Evolutionary conservation across 2,329 filamentous ascomycete species (phyloP), one percentile per base, ranked within the genome.

Genomic region (Parastagonospora nodorum): DNA sequence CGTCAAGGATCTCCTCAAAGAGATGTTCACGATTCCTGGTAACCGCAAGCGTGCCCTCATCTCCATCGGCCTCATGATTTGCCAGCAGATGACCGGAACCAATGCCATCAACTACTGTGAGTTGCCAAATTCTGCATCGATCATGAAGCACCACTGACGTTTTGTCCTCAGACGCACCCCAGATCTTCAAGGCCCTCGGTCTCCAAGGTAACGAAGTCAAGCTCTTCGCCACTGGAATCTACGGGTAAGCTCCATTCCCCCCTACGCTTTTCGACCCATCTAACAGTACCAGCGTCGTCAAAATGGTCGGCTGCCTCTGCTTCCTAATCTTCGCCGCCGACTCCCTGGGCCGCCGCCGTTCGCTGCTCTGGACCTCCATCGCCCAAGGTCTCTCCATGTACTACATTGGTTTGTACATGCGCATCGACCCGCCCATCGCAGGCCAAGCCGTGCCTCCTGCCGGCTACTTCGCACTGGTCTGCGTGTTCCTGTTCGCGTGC

Each of bases 221-320:
- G 14, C 82, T 90, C 19, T 88, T 90, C 67, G 87, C 88, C 4
- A 90, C 88, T 0, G 88, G 88, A 35, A 82, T 90, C 58, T 90
- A 90, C 66, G 88, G 88, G 5, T 35, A 15, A 35, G 32, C 12
- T 8, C 16, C 15, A 37, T 12, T 16, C 35, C 35, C 35, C 16
- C 4, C 3, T 5, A 24, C 3, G 5, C 19, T 24, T 24, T 24
- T 5, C 3, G 5, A 24, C 19, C 19, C 19, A 24, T 24, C 19
- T 24, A 24, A 24, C 19, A 24, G 19, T 5, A 24, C 19, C 19
- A 24, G 37, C 8, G 80, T 90, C 46, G 83, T 89, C 48, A 90
- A 90, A 71, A 85, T 87, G 73, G 73, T 78, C 8, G 82, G 84
- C 33, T 88, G 85, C 64, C 78, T 81, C 5, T 66, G 79, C 45